Evolutionary conservation across 1,139 yeast species (phyloP), one percentile per base, ranked within the genome.

Genomic region (Geotrichum citri-aurantii): DNA sequence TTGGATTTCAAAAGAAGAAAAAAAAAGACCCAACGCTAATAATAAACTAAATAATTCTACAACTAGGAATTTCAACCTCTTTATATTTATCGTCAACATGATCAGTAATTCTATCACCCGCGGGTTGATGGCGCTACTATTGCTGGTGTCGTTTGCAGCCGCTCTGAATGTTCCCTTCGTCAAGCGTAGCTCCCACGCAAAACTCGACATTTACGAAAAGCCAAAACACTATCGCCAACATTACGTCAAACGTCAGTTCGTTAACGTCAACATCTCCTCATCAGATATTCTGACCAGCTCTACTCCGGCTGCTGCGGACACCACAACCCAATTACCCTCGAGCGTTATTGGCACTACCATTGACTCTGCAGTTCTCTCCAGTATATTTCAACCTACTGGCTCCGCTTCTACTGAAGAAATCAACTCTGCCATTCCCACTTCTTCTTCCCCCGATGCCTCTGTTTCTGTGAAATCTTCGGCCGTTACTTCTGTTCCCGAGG

Each of bases 201-300:
- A 40, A 14, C 54, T 48, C 47, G 46, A 33, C 55, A 24, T 48
- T 53, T 33, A 47, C 51, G 33, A 56, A 26, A 54, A 56, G 33
- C 65, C 64, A n/a, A 50, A 55, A 48, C 59, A 62, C 47, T 60
- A 60, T 57, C 52, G 59, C 48, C 61, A 59, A 37, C 33, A 48
- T 23, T 48, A 23, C 3, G 60, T 62, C 29, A 62, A 62, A 56
- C 62, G 64, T 46, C 63, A 63, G 53, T 44, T 62, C 26, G 56
- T 61, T 24, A 59, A 52, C 21, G 58, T 56, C 24, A 62, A 60
- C 37, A 42, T 55, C 48, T 53, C 60, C 24, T 26, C 53, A 31
- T 31, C 60, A 7, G 49, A 19, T n/a, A 50, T 47, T 24, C 23
- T 40, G 14, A 23, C 56, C 21, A 26, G 51, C 17, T 19, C 55